These are phyloP conservation scores for Chrysosporium queenslandicum DNA, from an alignment of 2,329 filamentous ascomycete species.

Conservation along the genomic window DNA sequence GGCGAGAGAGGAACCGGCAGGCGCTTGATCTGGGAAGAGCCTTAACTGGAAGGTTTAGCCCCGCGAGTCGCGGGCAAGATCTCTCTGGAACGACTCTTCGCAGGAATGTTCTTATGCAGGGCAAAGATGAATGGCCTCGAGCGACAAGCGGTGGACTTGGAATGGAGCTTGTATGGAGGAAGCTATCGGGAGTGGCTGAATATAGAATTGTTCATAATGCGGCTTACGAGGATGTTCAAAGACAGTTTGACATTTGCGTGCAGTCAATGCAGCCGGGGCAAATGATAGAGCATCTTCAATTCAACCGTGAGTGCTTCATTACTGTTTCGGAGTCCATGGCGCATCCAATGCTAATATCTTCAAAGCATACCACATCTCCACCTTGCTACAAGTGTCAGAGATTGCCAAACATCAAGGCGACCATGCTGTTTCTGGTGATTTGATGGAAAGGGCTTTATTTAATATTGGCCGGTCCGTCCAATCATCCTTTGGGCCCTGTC, in stretches of 20 bases:
- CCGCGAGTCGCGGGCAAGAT: constrained; percentile 50
- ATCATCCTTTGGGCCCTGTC: constrained; percentile 65
- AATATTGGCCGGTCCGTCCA: constrained; percentile 83
- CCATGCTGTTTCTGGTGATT: constrained; percentile 71
- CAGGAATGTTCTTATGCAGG: constrained; percentile 74
- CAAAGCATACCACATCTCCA: constrained; percentile 77
- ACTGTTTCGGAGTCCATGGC: background rate
- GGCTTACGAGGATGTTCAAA: constrained; percentile 64
- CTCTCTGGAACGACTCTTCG: constrained; percentile 62
- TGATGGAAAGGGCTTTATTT: constrained; percentile 85
- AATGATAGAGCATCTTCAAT: constrained; percentile 63
- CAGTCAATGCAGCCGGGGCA: constrained; percentile 73
- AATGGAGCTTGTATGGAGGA: constrained; percentile 60
- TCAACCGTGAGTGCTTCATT: constrained; percentile 41
- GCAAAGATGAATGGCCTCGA: constrained; percentile 77
- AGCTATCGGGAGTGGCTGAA: constrained; percentile 51
- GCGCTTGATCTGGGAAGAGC: constrained; percentile 45
- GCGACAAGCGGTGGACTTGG: constrained; percentile 69
- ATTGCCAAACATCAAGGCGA: constrained; percentile 88
- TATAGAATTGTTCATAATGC: constrained; percentile 70
- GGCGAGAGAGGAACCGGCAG: constrained; percentile 47
- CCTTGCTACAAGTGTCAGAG: constrained; percentile 84
- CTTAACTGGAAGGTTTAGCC: constrained; percentile 44
- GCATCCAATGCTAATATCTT: background rate
- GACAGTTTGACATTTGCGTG: constrained; percentile 67